Evolutionary conservation across 306 rosid species (phyloP), one percentile per base, ranked within the genome.

Genomic region (Pyrus bretschneideri): DNA sequence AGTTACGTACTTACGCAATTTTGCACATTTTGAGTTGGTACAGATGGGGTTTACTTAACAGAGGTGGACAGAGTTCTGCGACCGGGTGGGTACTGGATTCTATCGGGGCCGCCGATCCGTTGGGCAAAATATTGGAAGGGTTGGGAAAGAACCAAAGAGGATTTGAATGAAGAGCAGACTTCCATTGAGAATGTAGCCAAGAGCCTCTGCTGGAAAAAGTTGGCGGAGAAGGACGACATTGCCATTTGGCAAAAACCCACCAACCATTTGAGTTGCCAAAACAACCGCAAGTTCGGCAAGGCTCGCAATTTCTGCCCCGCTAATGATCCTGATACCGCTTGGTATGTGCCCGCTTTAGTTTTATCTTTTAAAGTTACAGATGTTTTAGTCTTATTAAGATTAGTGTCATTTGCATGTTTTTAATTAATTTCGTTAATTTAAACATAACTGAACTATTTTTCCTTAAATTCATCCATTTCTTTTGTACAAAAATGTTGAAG

Each of bases 211-310:
- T 93, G 96, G 97, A 87, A 81, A 2, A 90, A 89, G 69, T 18
- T 90, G 25, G 86, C 77, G 17, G 92, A 90, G 78, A 84, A 85
- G 63, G 90, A 67, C 75, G 93, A 90, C 58, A 83, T 93, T 77
- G 89, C 97, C 17, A 93, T 93, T 67, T 90, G 96, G 96, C 96
- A 89, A 70, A 93, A 93, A 74, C 85, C 97, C 19, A 73, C 58
- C 59, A 90, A 93, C 71, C 97, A 93, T 69, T 65, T 88, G 0
- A 76, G 73, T 49, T 90, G 96, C 89, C 82, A 90, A 83, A 2
- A 64, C 12, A 83, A 81, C 21, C 80, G 79, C 5, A 83, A 79
- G 14, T 60, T 74, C 31, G 44, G 66, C 54, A 82, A 86, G 52
- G 74, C 55, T 13, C 74, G 87, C 4, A 81, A 91, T 30, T 76